Evolutionary conservation across 2,329 filamentous ascomycete genomes (phyloP).

Genomic region (Graphium sp.): DNA sequence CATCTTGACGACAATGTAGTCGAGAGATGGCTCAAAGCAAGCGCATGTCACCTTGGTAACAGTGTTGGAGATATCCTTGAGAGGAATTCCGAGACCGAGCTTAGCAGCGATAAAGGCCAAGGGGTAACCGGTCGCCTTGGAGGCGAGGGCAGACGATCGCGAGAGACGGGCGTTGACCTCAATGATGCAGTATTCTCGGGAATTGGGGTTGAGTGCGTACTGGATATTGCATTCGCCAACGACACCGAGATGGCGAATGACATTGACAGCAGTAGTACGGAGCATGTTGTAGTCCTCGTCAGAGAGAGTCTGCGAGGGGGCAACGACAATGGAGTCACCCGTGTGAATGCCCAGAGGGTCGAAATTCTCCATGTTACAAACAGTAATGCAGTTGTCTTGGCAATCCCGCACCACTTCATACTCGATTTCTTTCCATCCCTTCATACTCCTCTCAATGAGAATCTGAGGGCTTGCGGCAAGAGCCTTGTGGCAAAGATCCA

Average conservation of each 20-base stretch:
- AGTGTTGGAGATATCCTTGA: constrained; percentile 92
- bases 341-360: constrained; percentile 96
- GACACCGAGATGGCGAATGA: constrained; percentile 91
- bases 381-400: constrained; percentile 95
- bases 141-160: constrained; percentile 84
- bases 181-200: constrained; percentile 95
- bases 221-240: constrained; percentile 99
- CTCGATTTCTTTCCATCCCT: constrained; percentile 99
- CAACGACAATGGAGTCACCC: constrained; percentile 94
- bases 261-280: constrained; percentile 88
- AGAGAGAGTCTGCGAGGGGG: constrained; percentile 88
- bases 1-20: constrained; percentile 98
- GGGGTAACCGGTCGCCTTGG: constrained; percentile 93
- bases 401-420: constrained; percentile 95
- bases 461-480: constrained; percentile 93
- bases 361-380: constrained; percentile 99
- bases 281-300: constrained; percentile 99
- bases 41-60: constrained; percentile 93
- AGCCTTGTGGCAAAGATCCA: constrained; percentile 83
- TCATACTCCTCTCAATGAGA: constrained; percentile 95
- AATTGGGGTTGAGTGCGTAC: constrained; percentile 91
- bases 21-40: constrained; percentile 94
- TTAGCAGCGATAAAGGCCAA: constrained; percentile 95
- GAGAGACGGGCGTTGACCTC: constrained; percentile 96
- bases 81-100: constrained; percentile 80